Percentiles rank a stretch among this genome's conserved stretches.
Conservation (phyloP, 176 grass and related monocot genomes). For the Carex cristatella region DNA sequence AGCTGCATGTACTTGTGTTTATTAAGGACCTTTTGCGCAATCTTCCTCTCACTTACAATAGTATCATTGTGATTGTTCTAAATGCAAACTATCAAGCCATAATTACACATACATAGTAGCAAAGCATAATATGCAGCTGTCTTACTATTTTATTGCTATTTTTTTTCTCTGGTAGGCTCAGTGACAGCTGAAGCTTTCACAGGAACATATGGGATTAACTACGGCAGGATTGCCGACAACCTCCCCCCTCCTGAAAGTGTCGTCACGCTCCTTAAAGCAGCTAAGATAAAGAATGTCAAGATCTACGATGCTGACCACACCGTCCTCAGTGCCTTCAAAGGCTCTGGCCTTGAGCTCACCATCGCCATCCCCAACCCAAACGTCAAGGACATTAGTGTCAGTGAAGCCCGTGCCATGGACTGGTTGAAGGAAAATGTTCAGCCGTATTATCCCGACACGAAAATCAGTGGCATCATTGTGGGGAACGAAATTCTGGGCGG, state of each 20-base stretch:
- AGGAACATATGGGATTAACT: slow-evolving; percentile 84
- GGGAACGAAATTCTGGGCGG: slow-evolving; percentile 96
- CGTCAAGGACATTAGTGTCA: slow-evolving; percentile 70
- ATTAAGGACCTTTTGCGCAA: neutral
- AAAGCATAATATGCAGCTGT: neutral
- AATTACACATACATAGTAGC: neutral
- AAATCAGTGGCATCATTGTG: slow-evolving; percentile 69
- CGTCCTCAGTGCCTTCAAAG: slow-evolving; percentile 79
- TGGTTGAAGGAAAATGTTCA: slow-evolving; percentile 93
- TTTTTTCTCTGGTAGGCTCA: slow-evolving; percentile 40
- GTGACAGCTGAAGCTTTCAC: slow-evolving; percentile 41
- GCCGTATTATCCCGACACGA: slow-evolving; percentile 55
- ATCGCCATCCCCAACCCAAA: slow-evolving; percentile 49
- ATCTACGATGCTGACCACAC: slow-evolving; percentile 75
- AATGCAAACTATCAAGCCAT: neutral
- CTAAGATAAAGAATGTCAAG: slow-evolving; percentile 94
- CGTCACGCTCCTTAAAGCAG: slow-evolving; percentile 55
- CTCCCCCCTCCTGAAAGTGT: slow-evolving; percentile 77
- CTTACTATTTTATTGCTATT: slow-evolving; percentile 8
- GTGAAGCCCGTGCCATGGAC: slow-evolving; percentile 45
- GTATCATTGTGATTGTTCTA: neutral
- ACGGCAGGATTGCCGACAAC: slow-evolving; percentile 87
- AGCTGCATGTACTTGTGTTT: neutral
- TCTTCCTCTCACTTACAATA: neutral
- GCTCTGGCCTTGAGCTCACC: slow-evolving; percentile 72